Conservation (phyloP, 306 rosid species). For the Vachellia collinsii region DNA sequence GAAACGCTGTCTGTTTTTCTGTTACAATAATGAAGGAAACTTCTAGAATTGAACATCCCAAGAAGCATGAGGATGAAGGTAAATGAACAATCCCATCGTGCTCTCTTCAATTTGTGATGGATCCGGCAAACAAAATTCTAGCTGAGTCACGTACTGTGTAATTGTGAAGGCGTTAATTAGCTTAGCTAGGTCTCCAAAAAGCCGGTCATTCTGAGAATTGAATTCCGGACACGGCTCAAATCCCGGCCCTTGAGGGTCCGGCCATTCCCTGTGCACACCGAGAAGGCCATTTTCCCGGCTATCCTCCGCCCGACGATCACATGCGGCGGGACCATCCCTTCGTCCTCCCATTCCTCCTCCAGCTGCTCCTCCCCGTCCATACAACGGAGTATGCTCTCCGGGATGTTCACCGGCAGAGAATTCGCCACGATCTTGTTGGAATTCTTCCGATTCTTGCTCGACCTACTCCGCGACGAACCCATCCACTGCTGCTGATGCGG, state of each 20-base stretch:
- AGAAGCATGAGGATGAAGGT: background rate
- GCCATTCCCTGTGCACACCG: conserved; percentile 77
- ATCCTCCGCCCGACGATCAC: conserved; percentile 59
- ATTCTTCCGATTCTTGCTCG: background rate
- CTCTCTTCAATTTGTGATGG: background rate
- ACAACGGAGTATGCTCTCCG: conserved; percentile 32
- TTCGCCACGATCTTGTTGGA: conserved; percentile 28
- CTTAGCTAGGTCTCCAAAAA: conserved; percentile 63
- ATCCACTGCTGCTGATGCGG: background rate
- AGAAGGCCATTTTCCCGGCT: conserved; percentile 71
- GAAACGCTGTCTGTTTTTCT: background rate
- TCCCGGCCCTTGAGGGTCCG: conserved; percentile 90
- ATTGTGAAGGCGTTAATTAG: conserved; percentile 5
- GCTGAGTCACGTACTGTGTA: background rate
- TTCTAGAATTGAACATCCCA: conserved; percentile 26
- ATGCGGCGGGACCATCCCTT: conserved; percentile 83
- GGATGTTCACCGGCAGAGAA: conserved; percentile 71
- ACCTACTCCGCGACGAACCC: background rate
- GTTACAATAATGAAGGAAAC: conserved; percentile 36
- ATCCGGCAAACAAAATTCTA: conserved; percentile 4
- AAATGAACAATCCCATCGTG: background rate
- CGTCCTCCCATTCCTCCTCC: conserved; percentile 46
- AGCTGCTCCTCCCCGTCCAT: conserved; percentile 18
- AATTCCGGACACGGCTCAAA: conserved; percentile 81
- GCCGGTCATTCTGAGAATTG: conserved; percentile 88